Percentiles rank a stretch among this genome's conserved stretches.
phyloP scores from a whole-genome alignment of 1,284 basidiomycete species.

The Marasmius oreades region DNA sequence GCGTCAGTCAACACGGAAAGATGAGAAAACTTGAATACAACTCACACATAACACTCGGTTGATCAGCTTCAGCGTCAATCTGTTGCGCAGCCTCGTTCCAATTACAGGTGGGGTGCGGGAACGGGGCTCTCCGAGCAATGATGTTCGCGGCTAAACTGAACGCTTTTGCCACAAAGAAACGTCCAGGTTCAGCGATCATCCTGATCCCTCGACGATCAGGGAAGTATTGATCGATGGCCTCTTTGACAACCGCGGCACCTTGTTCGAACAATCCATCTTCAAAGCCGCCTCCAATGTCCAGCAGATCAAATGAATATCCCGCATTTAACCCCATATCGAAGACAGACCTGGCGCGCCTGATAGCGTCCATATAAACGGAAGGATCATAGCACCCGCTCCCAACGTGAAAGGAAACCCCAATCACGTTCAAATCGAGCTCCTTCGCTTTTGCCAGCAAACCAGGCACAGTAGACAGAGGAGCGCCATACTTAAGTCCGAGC shows the following conservation, averaged over 20 bases:
- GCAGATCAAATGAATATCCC: slow-evolving; percentile 74
- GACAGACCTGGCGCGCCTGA: slow-evolving; percentile 76
- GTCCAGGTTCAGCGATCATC: slow-evolving; percentile 95
- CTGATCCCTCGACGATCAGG: slow-evolving; percentile 74
- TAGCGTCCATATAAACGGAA: slow-evolving; percentile 85
- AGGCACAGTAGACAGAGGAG: slow-evolving; percentile 81
- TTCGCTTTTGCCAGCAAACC: slow-evolving; percentile 77
- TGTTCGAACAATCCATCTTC: slow-evolving; percentile 87
- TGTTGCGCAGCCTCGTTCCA: slow-evolving; percentile 24
- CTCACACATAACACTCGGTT: slow-evolving; percentile 81
- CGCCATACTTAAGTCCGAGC: slow-evolving; percentile 97
- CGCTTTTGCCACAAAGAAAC: slow-evolving; percentile 91
- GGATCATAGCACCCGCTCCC: slow-evolving; percentile 97
- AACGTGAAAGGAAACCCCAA: slow-evolving; percentile 98
- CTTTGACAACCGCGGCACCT: slow-evolving; percentile 72
- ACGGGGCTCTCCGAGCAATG: slow-evolving; percentile 80
- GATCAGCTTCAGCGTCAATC: slow-evolving; percentile 40
- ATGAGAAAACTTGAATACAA: slow-evolving; percentile 21
- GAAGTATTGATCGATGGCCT: slow-evolving; percentile 81
- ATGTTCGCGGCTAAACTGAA: slow-evolving; percentile 94
- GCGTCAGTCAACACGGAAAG: slow-evolving; percentile 6
- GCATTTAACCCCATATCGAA: slow-evolving; percentile 86
- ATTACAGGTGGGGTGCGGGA: slow-evolving; percentile 11
- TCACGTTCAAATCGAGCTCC: slow-evolving; percentile 80
- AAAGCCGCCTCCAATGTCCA: slow-evolving; percentile 29